Base-by-base conservation (phyloP, 768 basidiomycete species). In the Chalciporus piperatus region DNA sequence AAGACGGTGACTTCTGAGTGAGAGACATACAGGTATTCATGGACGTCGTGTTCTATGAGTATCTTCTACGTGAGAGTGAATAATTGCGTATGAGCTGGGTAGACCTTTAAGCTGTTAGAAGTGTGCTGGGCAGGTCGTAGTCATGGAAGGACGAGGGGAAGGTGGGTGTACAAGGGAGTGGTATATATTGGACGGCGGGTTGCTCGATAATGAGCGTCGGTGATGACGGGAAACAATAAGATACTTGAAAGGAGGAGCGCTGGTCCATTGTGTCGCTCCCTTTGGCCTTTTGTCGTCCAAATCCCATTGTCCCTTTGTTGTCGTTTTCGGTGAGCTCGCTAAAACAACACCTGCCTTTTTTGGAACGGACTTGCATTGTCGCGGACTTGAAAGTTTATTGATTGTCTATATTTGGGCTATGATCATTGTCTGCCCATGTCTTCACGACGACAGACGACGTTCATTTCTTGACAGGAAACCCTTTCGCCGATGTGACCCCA, bases 291-390 rank as follows among this genome's bases (percentile, higher is more conserved):
- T 67, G 62, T 64, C 55, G 47, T 55, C 23, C 28, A 17, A 22
- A 17, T 27, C 17, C 9, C 66, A 59, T 67, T 64, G 67, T 67
- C 49, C n/a, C 38, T 45, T 68, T 56, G 59, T 66, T 43, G n/a
- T 52, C 23, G 14, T 46, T 57, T 63, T 48, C 44, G 45, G 33
- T 16, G 39, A 22, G 32, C 6, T 16, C 16, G 20, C 50, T 47
- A 43, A 22, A 52, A 67, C 60, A 67, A 67, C 51, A 49, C 46
- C 41, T 47, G 17, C 64, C 53, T 52, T 13, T 44, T 59, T 59
- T 41, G 10, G 60, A 16, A 13, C 28, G 16, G 39, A 41, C 59
- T 51, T 61, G 55, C 39, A 58, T 3, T 3, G 22, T 46, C 63
- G 63, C 64, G 56, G 62, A 52, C 60, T 54, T 49, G 23, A 0